Evolutionary conservation across 1,284 basidiomycete genomes (phyloP), one percentile per base, ranked within the genome.

Genomic region (Malassezia obtusa): DNA sequence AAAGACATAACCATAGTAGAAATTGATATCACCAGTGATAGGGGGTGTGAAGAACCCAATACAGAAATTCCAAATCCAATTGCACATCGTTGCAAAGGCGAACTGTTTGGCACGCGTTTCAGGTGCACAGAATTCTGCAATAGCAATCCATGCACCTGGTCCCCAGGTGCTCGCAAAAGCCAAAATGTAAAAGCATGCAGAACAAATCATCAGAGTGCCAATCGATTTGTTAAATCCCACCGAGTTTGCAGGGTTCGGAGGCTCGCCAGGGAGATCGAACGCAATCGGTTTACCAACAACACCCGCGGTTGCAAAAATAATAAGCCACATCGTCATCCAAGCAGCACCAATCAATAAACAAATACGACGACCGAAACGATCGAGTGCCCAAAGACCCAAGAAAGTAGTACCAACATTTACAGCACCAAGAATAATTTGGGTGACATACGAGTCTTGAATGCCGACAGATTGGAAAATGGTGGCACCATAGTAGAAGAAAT

Each of bases 181-280:
- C 28, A 84, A 73, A 66, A 87, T 87, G 76, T 87, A 87, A 66
- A 88, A 65, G 66, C 84, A 86, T 0, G 84, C 83, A n/a, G 81
- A 78, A 59, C 85, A 80, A 61, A 87, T 86, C 81, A 87, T 83
- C 21, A 86, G 61, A 62, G 79, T 80, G 28, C 83, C 84, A 40
- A 82, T 81, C 14, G 63, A 67, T 31, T 77, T 53, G 63, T 60
- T 68, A 12, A 25, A 43, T 3, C 22, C 11, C 8, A 32, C 40
- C 3, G 32, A 12, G 21, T 36, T n/a, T 3, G 25, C 50, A 8
- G 45, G 37, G 22, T 41, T 43, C 2, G 30, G 22, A 4, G 47
- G 65, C 28, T 63, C n/a, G 8, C 51, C 47, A 1, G 57, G 53
- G 3, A 10, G 68, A 19, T 31, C 28, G 30, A 45, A 45, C 8